These are phyloP conservation scores for Phytophthora ohioensis DNA, from an alignment of 352 stramenopile genomes.

Conservation along the genomic window DNA sequence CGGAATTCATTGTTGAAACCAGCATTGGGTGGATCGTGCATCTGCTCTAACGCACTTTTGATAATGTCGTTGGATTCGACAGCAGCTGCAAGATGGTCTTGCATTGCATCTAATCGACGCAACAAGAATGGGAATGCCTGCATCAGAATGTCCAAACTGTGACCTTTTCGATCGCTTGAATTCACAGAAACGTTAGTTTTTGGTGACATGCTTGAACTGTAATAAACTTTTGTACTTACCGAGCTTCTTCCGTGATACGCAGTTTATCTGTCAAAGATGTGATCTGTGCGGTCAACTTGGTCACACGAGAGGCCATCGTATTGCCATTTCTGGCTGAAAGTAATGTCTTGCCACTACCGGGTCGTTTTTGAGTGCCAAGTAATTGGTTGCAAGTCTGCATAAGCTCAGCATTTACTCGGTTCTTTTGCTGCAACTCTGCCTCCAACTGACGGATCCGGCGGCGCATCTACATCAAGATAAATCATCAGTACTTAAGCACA, in stretches of 20 bases:
- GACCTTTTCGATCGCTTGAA: constrained; percentile 54
- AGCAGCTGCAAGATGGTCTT: constrained; percentile 54
- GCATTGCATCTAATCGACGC: constrained; percentile 54
- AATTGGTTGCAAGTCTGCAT: constrained; percentile 48
- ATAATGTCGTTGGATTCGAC: constrained; percentile 67
- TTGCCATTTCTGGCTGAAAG: constrained; percentile 10
- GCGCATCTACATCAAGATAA: constrained; percentile 36
- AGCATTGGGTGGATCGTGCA: constrained; percentile 22
- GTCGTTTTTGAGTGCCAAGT: constrained; percentile 20
- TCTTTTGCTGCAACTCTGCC: constrained; percentile 49
- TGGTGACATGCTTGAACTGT: neutral
- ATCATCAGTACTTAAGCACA: neutral
- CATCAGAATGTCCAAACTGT: constrained; percentile 55
- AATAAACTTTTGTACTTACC: constrained; percentile 28
- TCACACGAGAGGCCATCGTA: constrained; percentile 14
- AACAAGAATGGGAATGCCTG: constrained; percentile 50
- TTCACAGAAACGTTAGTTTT: constrained; percentile 10
- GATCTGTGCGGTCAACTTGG: constrained; percentile 33
- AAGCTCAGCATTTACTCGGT: constrained; percentile 38
- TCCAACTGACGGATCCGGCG: constrained; percentile 55
- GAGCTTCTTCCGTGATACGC: constrained; percentile 42
- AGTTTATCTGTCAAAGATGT: constrained; percentile 47
- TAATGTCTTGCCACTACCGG: constrained; percentile 4
- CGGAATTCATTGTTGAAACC: constrained; percentile 7
- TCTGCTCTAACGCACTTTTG: constrained; percentile 55